Base-by-base conservation (phyloP, 257 asterid species). In the Nyctanthes arbortristis region DNA sequence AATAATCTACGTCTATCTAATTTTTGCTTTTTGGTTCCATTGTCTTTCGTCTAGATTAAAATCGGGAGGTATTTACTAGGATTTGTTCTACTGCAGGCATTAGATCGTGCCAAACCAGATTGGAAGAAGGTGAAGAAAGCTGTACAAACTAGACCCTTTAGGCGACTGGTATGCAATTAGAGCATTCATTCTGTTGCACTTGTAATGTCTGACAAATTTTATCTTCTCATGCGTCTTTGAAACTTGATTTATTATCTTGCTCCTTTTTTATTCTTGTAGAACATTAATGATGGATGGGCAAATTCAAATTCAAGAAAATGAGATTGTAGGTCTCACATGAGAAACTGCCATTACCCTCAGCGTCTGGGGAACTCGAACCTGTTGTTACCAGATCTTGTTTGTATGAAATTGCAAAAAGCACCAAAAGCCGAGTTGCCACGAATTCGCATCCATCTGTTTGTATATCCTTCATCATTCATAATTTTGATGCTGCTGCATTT, bases 51-150 rank as follows among this genome's bases (percentile, higher is more conserved):
- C 47, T 49, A 29, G 24, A 79, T 1, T 47, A 62, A 24, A 67
- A 63, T 40, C 58, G 24, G 60, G 27, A 68, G 70, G 73, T 58
- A 37, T 20, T 69, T 61, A 73, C 64, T 7, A 9, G 24, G 24
- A 49, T 71, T 31, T 71, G 37, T 69, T 39, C 58, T 61, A 61
- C 47, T 61, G 12, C 70, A 89, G 96, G 89, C 96, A 58, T 82
- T 92, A 35, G 96, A 89, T 78, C 92, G 94, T 72, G 96, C 98
- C 69, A 92, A 78, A 78, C 91, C 96, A 31, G 96, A 87, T 73
- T 73, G 78, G 13, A 96, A 87, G 78, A 77, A 73, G 65, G 71
- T 79, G 64, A 77, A 79, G 63, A 81, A 67, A 67, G 60, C 52
- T 37, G 75, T 77, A 55, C 86, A 75, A 60, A 79, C 27, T 71